Conservation (phyloP, 2,329 filamentous ascomycete species). For the Aspergillus spinulosporus region DNA sequence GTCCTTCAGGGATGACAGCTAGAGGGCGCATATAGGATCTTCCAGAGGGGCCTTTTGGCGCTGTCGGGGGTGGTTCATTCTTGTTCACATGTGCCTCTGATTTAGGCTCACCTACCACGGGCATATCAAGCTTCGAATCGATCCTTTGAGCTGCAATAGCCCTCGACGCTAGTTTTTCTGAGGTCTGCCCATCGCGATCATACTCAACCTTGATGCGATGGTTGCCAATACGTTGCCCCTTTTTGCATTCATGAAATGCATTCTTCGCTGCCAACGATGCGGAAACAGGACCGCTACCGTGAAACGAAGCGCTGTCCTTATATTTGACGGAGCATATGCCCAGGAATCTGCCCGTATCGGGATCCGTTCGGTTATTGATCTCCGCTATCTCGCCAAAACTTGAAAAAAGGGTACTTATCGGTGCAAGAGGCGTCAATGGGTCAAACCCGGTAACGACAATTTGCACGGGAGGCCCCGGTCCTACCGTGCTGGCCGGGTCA, state of each 20-base stretch:
- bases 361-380: conserved; percentile 92
- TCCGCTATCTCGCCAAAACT: conserved; percentile 71
- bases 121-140: conserved; percentile 41
- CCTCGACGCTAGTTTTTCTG: conserved; percentile 73
- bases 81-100: conserved; percentile 46
- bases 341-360: conserved; percentile 88
- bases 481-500: conserved; percentile 79
- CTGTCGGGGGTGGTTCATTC: conserved; percentile 73
- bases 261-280: conserved; percentile 79
- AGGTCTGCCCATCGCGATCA: conserved; percentile 84
- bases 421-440: conserved; percentile 71
- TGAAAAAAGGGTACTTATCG: conserved; percentile 40
- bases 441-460: conserved; percentile 97
- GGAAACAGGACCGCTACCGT: conserved; percentile 56
- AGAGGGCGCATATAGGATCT: conserved; percentile 43
- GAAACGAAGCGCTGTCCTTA: conserved; percentile 64
- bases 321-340: conserved; percentile 92
- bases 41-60: conserved; percentile 79
- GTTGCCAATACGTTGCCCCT: conserved; percentile 76
- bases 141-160: conserved; percentile 68
- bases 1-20: conserved; percentile 36
- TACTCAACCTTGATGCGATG: conserved; percentile 78
- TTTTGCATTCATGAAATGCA: conserved; percentile 71
- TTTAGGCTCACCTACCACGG: conserved; percentile 31
- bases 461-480: conserved; percentile 84